phyloP scores from a whole-genome alignment of 1,139 yeast species.

The Yamadazyma dushanensis region DNA sequence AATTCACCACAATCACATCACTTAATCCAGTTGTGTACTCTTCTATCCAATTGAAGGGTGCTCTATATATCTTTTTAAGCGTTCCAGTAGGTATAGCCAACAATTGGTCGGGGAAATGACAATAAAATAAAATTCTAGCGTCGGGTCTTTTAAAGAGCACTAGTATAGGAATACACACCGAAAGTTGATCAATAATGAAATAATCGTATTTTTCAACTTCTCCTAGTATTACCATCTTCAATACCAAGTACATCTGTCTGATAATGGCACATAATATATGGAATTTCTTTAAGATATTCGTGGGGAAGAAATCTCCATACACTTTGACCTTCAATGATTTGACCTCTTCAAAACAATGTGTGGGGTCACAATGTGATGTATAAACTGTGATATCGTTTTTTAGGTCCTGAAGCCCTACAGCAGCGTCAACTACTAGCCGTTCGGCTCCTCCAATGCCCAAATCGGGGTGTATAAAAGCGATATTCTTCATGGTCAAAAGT shows the following conservation, averaged over 20 bases:
- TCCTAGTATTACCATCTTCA: constrained; percentile 50
- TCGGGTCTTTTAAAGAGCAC: constrained; percentile 47
- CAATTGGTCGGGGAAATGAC: constrained; percentile 94
- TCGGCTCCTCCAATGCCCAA: constrained; percentile 98
- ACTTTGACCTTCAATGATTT: constrained; percentile 64
- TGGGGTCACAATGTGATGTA: constrained; percentile 86
- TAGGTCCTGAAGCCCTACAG: constrained; percentile 75
- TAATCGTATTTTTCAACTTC: constrained; percentile 58
- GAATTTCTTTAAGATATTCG: constrained; percentile 61
- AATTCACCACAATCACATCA: constrained; percentile 83
- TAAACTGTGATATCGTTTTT: constrained; percentile 68
- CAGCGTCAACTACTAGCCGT: constrained; percentile 91
- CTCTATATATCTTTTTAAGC: constrained; percentile 64
- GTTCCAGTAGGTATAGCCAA: constrained; percentile 60
- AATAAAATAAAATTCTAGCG: constrained; percentile 68
- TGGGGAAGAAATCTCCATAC: constrained; percentile 82
- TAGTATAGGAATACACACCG: constrained; percentile 79
- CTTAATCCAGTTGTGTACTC: constrained; percentile 76
- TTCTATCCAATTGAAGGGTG: constrained; percentile 81
- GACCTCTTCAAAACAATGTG: constrained; percentile 91
- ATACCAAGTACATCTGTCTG: constrained; percentile 71
- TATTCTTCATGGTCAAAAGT: constrained; percentile 17
- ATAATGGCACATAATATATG: constrained; percentile 81
- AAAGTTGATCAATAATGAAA: constrained; percentile 83
- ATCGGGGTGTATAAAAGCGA: constrained; percentile 95